Evolutionary conservation across 352 stramenopile genomes (phyloP).

Genomic region (Lagenidium giganteum): DNA sequence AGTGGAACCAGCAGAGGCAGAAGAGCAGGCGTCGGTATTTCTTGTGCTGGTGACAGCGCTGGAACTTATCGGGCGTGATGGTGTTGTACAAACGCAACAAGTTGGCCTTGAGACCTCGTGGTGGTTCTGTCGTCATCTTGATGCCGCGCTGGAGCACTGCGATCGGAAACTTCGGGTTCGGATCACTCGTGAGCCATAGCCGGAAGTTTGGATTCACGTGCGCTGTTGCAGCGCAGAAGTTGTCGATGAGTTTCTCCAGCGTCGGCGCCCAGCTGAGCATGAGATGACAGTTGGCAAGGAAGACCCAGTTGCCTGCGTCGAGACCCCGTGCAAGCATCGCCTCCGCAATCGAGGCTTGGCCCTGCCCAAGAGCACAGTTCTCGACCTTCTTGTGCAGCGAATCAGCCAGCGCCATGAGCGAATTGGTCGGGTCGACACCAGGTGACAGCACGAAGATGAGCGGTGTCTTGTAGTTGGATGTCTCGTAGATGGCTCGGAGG

Average conservation of each 20-base stretch:
- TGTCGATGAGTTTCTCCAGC: conserved; percentile 90
- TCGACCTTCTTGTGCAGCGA: conserved; percentile 69
- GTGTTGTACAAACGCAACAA: conserved; percentile 91
- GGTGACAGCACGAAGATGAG: conserved; percentile 93
- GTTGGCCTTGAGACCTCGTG: conserved; percentile 86
- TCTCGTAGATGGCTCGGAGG: conserved; percentile 80
- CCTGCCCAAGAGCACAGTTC: conserved; percentile 89
- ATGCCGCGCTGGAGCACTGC: conserved; percentile 89
- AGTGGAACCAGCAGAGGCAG: conserved; percentile 93
- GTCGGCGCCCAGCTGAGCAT: conserved; percentile 91
- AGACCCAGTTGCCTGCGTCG: conserved; percentile 88
- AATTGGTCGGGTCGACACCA: conserved; percentile 91
- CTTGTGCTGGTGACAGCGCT: conserved; percentile 58
- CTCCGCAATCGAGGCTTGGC: conserved; percentile 87
- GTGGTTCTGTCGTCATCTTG: conserved; percentile 95
- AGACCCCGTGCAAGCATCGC: conserved; percentile 80
- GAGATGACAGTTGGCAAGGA: conserved; percentile 93
- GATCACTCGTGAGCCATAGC: conserved; percentile 89
- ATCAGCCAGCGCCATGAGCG: conserved; percentile 74
- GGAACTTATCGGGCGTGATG: conserved; percentile 78
- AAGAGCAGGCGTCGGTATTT: conserved; percentile 92
- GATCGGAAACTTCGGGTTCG: conserved; percentile 91
- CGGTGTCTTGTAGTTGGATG: conserved; percentile 75
- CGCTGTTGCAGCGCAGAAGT: conserved; percentile 44
- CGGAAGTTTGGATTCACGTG: conserved; percentile 83